Conservation (phyloP, 208 protist genomes). For the Naegleria lovaniensis region DNA sequence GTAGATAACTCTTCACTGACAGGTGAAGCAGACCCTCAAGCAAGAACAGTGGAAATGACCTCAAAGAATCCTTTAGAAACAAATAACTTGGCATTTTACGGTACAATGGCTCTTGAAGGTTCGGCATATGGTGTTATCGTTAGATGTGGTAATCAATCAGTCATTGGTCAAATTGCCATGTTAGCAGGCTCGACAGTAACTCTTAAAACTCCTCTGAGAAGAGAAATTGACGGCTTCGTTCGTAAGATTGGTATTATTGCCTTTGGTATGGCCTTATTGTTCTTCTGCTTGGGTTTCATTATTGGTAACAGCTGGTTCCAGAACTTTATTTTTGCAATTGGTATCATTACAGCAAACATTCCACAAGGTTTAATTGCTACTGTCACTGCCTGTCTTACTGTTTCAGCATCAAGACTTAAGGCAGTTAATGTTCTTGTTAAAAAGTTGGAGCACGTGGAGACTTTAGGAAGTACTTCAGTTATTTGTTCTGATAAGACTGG, state of each 20-base stretch:
- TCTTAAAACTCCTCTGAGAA: conserved; percentile 43
- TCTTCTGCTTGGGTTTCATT: conserved; percentile 41
- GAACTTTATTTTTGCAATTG: conserved; percentile 49
- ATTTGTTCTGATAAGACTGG: conserved; percentile 79
- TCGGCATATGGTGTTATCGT: conserved; percentile 57
- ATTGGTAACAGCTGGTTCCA: conserved; percentile 32
- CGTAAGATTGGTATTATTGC: conserved; percentile 37
- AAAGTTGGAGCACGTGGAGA: conserved; percentile 67
- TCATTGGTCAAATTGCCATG: conserved; percentile 66
- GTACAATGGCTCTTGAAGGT: conserved; percentile 54
- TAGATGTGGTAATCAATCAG: conserved; percentile 62
- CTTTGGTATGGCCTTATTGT: too few species aligned
- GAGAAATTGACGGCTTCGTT: conserved; percentile 62
- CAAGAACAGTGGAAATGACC: conserved; percentile 34
- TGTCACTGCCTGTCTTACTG: conserved; percentile 61
- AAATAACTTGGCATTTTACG: conserved; percentile 64
- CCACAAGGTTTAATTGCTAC: conserved; percentile 69
- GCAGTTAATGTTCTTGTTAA: conserved; percentile 67
- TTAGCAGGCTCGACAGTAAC: conserved; percentile 36
- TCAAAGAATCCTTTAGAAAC: conserved; percentile 45
- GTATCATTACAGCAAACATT: conserved; percentile 70
- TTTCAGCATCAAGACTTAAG: conserved; percentile 59
- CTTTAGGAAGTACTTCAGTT: conserved; percentile 64
- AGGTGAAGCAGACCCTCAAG: conserved; percentile 59
- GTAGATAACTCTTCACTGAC: conserved; percentile 65